Conservation (phyloP, 176 grass and related monocot species). For the Eleusine indica region DNA sequence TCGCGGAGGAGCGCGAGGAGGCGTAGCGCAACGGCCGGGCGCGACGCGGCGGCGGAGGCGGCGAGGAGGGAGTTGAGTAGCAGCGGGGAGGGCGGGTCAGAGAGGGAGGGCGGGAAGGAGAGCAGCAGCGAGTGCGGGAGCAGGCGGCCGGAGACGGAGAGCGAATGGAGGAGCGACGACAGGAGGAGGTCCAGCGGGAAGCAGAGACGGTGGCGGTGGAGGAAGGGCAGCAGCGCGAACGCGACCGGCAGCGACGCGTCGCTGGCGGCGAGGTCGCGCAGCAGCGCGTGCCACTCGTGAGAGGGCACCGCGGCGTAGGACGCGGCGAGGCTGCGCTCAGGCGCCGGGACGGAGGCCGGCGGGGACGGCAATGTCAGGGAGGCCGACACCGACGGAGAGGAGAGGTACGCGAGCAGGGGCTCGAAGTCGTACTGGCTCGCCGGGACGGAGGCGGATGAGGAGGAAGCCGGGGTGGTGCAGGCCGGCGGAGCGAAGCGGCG, state of each 20-base stretch:
- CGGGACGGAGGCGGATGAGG: background rate
- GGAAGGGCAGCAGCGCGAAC: constrained; percentile 71
- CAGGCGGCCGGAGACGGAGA: constrained; percentile 59
- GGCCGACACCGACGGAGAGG: constrained; percentile 31
- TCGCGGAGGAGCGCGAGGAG: constrained; percentile 68
- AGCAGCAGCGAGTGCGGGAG: constrained; percentile 70
- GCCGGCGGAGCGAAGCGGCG: background rate
- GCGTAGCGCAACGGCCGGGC: constrained; percentile 70
- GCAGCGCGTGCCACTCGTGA: constrained; percentile 69
- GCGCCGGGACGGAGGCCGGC: constrained; percentile 27
- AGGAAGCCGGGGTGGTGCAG: background rate
- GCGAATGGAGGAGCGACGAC: constrained; percentile 76
- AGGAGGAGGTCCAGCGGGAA: constrained; percentile 89
- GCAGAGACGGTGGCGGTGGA: constrained; percentile 90
- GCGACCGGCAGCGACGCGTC: constrained; percentile 67
- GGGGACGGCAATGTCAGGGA: constrained; percentile 35
- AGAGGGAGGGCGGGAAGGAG: constrained; percentile 65
- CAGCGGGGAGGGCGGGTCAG: constrained; percentile 73
- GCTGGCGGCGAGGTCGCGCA: constrained; percentile 62
- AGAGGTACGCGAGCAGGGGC: constrained; percentile 72
- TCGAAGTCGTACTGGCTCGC: constrained; percentile 66
- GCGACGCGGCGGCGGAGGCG: constrained; percentile 69
- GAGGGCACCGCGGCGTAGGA: constrained; percentile 71
- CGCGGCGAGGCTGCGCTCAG: constrained; percentile 54
- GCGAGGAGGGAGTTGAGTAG: constrained; percentile 88